These are phyloP conservation scores for Capsella bursapastoris DNA, from an alignment of 345 rosid species.

Conservation along the genomic window DNA sequence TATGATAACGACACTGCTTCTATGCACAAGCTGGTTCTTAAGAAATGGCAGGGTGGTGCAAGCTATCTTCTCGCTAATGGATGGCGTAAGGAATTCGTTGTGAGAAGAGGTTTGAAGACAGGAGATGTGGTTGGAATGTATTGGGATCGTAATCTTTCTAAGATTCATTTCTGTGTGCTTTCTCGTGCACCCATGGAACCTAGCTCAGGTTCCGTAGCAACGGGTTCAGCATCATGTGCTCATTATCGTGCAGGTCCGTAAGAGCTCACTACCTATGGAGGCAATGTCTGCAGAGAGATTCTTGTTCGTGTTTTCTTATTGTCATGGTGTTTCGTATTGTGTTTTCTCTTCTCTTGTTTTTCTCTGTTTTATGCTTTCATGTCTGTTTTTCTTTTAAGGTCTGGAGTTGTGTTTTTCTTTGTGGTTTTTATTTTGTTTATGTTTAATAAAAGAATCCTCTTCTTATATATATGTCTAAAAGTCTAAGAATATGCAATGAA, in stretches of 20 bases:
- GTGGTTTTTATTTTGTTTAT: not conserved
- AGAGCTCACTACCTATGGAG: not conserved
- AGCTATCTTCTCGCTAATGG: not conserved
- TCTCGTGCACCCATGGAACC: not conserved
- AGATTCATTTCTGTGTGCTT: not conserved
- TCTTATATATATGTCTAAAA: not conserved
- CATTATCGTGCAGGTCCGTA: not conserved
- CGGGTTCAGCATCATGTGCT: not conserved
- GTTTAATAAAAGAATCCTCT: not conserved
- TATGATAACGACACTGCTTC: constrained; percentile 1
- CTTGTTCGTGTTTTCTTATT: not conserved
- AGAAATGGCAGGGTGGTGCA: not conserved
- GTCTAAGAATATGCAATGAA: not conserved
- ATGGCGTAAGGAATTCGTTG: not conserved
- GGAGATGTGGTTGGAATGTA: not conserved
- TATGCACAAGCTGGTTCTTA: not conserved
- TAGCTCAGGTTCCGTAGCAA: not conserved
- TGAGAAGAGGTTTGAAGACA: not conserved
- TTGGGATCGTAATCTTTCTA: not conserved
- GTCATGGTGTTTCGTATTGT: not conserved
- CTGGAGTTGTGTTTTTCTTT: not conserved
- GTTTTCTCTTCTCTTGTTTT: not conserved
- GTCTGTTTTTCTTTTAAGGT: not conserved
- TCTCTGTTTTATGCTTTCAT: not conserved
- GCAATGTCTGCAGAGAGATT: not conserved